Conservation (phyloP, 2,329 filamentous ascomycete species). For the Xylariaceae sp. region DNA sequence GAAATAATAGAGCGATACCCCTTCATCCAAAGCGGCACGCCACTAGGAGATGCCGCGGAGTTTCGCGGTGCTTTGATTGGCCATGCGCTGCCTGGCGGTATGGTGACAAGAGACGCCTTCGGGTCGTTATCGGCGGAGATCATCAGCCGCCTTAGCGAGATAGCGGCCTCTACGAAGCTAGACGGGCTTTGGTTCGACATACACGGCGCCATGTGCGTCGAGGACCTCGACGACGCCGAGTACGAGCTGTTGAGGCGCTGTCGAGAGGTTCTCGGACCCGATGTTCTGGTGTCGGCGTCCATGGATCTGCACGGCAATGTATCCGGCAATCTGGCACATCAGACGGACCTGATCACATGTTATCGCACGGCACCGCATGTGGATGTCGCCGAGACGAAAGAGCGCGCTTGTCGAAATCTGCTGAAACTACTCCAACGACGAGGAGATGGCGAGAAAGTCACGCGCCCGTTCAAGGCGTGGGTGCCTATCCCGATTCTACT, state of each 20-base stretch:
- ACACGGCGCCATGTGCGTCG: slow-evolving; percentile 59
- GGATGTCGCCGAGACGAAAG: slow-evolving; percentile 52
- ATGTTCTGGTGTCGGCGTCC: slow-evolving; percentile 53
- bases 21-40: slow-evolving; percentile 47
- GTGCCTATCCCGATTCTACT: slow-evolving; percentile 54
- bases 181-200: slow-evolving; percentile 60
- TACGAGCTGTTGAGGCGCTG: slow-evolving; percentile 50
- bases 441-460: slow-evolving; percentile 16
- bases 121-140: slow-evolving; percentile 46
- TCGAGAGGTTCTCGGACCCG: slow-evolving; percentile 46
- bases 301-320: slow-evolving; percentile 62
- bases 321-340: slow-evolving; percentile 50
- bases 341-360: slow-evolving; percentile 55
- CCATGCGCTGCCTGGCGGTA: slow-evolving; percentile 53
- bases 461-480: slow-evolving; percentile 54
- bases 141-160: slow-evolving; percentile 40
- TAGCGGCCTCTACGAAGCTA: slow-evolving; percentile 39
- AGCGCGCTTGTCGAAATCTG: slow-evolving; percentile 53
- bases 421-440: slow-evolving; percentile 42
- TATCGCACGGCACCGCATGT: slow-evolving; percentile 57
- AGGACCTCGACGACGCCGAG: slow-evolving; percentile 51
- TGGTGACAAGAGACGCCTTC: slow-evolving; percentile 50
- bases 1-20: slow-evolving; percentile 49
- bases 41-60: slow-evolving; percentile 45
- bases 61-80: slow-evolving; percentile 57